Evolutionary conservation across 352 stramenopile species (phyloP).

Genomic region (Peronospora belbahrii): DNA sequence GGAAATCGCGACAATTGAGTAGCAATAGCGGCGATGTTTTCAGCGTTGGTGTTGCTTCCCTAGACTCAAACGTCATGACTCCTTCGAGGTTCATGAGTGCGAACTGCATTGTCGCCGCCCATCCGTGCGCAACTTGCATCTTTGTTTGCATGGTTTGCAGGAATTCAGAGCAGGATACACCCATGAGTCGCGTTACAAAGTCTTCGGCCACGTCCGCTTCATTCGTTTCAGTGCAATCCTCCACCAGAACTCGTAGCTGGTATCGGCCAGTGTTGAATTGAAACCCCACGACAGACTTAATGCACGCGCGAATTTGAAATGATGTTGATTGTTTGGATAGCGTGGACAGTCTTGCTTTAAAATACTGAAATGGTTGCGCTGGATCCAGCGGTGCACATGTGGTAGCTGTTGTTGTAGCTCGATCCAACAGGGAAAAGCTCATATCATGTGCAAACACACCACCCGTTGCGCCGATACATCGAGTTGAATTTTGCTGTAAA

Average conservation of each 20-base stretch:
- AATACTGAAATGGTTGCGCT: conserved; percentile 46
- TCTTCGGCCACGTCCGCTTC: conserved; percentile 41
- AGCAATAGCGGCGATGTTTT: conserved; percentile 36
- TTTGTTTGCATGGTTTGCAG: conserved; percentile 60
- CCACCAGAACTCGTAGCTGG: conserved; percentile 60
- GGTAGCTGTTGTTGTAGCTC: neutral
- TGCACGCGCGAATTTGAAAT: conserved; percentile 56
- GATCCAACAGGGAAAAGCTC: conserved; percentile 13
- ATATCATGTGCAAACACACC: conserved; percentile 1
- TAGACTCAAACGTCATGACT: conserved; percentile 51
- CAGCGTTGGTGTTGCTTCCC: conserved; percentile 1
- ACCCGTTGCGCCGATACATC: neutral
- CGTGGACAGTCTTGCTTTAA: conserved; percentile 18
- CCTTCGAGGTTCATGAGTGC: conserved; percentile 75
- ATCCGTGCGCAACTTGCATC: conserved; percentile 42
- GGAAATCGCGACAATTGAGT: conserved; percentile 43
- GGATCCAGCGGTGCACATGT: conserved; percentile 7
- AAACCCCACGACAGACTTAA: conserved; percentile 81
- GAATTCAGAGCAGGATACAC: conserved; percentile 61
- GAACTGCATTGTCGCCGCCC: conserved; percentile 74
- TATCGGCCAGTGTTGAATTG: conserved; percentile 69
- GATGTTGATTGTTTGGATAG: conserved; percentile 20
- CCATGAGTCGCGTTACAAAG: conserved; percentile 69
- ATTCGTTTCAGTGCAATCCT: conserved; percentile 63
- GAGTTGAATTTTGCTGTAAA: conserved; percentile 2